These are phyloP conservation scores for Tolypocladium paradoxum DNA, from an alignment of 2,329 filamentous ascomycete genomes.

Conservation along the genomic window DNA sequence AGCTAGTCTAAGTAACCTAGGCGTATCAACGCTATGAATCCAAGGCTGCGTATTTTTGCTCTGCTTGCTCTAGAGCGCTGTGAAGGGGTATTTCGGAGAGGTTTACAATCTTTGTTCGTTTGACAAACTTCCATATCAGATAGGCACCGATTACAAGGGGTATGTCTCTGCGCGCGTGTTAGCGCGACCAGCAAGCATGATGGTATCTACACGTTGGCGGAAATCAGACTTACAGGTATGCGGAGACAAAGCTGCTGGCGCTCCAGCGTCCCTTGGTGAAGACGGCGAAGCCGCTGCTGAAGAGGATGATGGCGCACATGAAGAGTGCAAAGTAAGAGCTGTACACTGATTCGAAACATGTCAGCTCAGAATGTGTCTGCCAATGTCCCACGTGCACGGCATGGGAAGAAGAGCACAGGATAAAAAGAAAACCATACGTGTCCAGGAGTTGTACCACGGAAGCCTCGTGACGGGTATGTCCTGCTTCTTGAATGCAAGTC, in stretches of 20 bases:
- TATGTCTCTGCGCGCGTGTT: constrained; percentile 36
- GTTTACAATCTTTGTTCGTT: constrained; percentile 45
- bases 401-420: background rate
- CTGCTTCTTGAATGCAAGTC: constrained; percentile 43
- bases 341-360: constrained; percentile 31
- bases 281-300: constrained; percentile 58
- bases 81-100: constrained; percentile 40
- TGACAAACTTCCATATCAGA: constrained; percentile 54
- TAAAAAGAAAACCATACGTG: constrained; percentile 31
- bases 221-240: constrained; percentile 42
- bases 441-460: constrained; percentile 55
- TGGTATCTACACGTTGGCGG: background rate
- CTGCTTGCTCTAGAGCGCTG: constrained; percentile 39
- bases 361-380: background rate
- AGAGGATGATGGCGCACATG: constrained; percentile 52
- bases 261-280: constrained; percentile 52
- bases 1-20: no score
- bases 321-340: constrained; percentile 49
- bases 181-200: constrained; percentile 2
- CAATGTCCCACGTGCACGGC: background rate
- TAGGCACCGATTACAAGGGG: constrained; percentile 47
- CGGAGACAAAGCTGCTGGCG: constrained; percentile 45
- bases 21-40: constrained; percentile 2
- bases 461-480: constrained; percentile 36
- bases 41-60: constrained; percentile 10